phyloP scores from a whole-genome alignment of 352 stramenopile species.

The Globisporangium paroecandrum region DNA sequence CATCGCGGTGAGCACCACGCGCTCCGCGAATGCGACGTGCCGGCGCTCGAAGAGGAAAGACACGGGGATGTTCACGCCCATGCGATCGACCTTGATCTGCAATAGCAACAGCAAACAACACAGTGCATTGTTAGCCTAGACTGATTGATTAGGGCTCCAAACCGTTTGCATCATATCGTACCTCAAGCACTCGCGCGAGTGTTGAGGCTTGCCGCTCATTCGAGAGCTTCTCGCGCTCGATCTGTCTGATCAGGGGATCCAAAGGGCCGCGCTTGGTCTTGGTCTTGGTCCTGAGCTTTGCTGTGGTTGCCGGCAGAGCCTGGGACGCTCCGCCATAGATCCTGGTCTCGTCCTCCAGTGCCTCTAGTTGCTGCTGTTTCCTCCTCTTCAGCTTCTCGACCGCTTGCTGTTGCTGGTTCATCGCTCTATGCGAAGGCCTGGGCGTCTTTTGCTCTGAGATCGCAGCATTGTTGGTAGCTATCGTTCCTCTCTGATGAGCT shows the following conservation, averaged over 20 bases:
- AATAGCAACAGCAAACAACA: background rate
- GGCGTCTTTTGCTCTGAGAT: background rate
- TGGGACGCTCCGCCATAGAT: constrained; percentile 1
- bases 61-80: constrained; percentile 20
- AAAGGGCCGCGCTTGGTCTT: background rate
- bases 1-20: constrained; percentile 20
- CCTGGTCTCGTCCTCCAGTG: constrained; percentile 4
- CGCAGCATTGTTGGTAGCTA: background rate
- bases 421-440: background rate
- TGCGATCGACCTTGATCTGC: constrained; percentile 13
- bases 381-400: background rate
- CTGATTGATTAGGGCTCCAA: background rate
- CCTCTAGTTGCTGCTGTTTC: constrained; percentile 1
- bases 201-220: constrained; percentile 2
- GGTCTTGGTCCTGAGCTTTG: background rate
- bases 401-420: background rate
- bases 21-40: constrained; percentile 23
- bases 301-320: background rate
- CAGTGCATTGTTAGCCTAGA: background rate
- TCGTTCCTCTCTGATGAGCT: background rate
- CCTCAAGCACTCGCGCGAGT: background rate
- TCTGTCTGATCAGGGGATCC: constrained; percentile 1
- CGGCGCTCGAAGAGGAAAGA: constrained; percentile 22
- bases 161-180: background rate
- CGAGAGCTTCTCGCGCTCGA: background rate